A percentile compares a stretch with the other conserved stretches of the same genome.
Conservation (phyloP, 202 grass and related monocot genomes). For the Dendrocalamus latiflorus region DNA sequence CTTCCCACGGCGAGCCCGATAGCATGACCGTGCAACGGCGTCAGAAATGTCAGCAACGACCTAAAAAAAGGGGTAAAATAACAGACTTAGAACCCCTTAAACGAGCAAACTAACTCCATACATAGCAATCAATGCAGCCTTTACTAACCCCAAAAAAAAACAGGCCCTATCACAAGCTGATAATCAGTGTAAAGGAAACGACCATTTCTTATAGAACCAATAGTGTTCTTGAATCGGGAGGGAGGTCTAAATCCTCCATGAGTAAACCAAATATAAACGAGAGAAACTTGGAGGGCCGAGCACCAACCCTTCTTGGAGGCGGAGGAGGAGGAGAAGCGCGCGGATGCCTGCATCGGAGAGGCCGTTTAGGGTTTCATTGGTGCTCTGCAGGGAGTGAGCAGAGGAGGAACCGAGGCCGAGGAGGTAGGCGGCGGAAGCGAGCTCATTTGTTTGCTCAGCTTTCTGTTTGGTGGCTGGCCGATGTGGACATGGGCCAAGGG, state of each 20-base stretch:
- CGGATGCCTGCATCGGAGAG: conserved; percentile 39
- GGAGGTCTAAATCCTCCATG: too few species aligned
- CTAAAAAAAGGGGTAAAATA: not conserved
- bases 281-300: not conserved
- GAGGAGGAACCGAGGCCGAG: not conserved
- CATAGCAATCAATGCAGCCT: too few species aligned
- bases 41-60: conserved; percentile 28
- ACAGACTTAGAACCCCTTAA: too few species aligned
- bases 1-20: conserved; percentile 20
- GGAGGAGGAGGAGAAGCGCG: not conserved
- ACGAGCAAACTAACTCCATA: too few species aligned
- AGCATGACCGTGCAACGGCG: conserved; percentile 1
- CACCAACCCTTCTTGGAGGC: conserved; percentile 28
- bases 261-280: too few species aligned
- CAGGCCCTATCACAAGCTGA: too few species aligned
- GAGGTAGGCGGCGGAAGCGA: not conserved
- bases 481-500: too few species aligned
- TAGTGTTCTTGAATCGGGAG: too few species aligned
- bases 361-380: not conserved
- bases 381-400: not conserved
- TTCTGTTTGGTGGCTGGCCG: too few species aligned
- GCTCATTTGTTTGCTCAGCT: not conserved
- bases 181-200: too few species aligned
- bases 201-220: too few species aligned
- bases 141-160: too few species aligned